Base-by-base conservation (phyloP, 805 yeast species). In the Tetrapisispora taiwanensis region DNA sequence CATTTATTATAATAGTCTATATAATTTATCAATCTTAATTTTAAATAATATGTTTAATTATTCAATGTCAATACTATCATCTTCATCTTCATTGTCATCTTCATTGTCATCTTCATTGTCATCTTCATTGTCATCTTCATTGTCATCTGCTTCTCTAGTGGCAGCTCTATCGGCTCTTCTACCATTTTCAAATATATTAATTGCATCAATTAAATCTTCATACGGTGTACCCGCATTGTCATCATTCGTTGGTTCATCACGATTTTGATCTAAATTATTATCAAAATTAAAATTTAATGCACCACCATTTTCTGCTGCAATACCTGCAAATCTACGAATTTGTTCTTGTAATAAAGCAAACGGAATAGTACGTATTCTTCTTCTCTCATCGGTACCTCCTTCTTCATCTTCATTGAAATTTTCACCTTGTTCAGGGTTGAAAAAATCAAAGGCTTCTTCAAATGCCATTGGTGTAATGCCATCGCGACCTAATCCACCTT, bases 81-180 rank as follows among this genome's bases (percentile, higher is more conserved):
- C 41, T 7, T 46, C 51, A 13, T 36, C 42, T 18, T 26, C 41
- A n/a, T 55, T 44, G 10, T 52, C 59, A 38, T 53, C 48, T n/a
- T 40, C 45, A 6, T 43, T 42, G 14, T 43, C 50, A n/a, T n/a
- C n/a, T n/a, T n/a, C n/a, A 22, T 48, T 36, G 7, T 46, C 53
- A 10, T 45, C 50, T 7, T 45, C 47, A 24, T 33, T 41, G 9
- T 46, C 51, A 13, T 36, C 42, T 18, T 26, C 41, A n/a, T 55
- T 44, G 10, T 52, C 59, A 38, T 53, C 48, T n/a, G 52, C 52
- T n/a, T 47, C 52, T n/a, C n/a, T n/a, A n/a, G n/a, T n/a, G n/a
- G 18, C 47, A 30, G 5, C 10, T 30, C 15, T 52, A 20, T 47
- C 52, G 9, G 43, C 45, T 14, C 46, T 49, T 24, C 47, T 44